A percentile compares a stretch with the other conserved stretches of the same genome.
Evolutionary conservation across 139 green algal species (phyloP).

Genomic region (Gonium pectorale): DNA sequence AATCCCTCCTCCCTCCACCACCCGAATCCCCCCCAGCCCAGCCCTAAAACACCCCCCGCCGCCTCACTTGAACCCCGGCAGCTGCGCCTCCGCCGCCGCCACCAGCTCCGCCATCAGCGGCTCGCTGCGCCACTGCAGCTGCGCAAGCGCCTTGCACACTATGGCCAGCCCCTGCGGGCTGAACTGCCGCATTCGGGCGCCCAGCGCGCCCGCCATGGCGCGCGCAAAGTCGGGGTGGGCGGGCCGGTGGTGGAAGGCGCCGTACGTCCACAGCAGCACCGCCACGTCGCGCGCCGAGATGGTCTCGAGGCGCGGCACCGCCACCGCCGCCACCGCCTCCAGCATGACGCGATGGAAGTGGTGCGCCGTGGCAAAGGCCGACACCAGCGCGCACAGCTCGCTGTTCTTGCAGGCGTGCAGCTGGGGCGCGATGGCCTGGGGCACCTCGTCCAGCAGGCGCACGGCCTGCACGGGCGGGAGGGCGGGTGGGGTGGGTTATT

Average conservation of each 20-base stretch:
- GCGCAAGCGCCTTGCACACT: slow-evolving; percentile 42
- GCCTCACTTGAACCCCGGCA: slow-evolving; percentile 37
- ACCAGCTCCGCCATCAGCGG: slow-evolving; percentile 26
- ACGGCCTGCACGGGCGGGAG: slow-evolving; percentile 1
- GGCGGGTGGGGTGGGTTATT: not conserved
- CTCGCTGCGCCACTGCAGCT: slow-evolving; percentile 42
- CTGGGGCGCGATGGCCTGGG: not conserved
- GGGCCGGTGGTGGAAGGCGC: slow-evolving; percentile 49
- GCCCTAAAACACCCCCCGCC: no score
- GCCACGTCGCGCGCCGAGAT: slow-evolving; percentile 33
- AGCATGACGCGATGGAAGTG: slow-evolving; percentile 50
- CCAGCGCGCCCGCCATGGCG: not conserved
- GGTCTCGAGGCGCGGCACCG: not conserved
- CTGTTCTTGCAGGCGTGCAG: slow-evolving; percentile 27
- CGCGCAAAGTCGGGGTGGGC: not conserved
- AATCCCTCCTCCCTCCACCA: no score
- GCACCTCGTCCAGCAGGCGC: slow-evolving; percentile 52
- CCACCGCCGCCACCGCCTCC: not conserved
- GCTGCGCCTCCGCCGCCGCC: slow-evolving; percentile 7
- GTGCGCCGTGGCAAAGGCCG: slow-evolving; percentile 35
- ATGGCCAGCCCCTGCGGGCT: slow-evolving; percentile 38
- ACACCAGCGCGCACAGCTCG: slow-evolving; percentile 46
- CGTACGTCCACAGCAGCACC: slow-evolving; percentile 51
- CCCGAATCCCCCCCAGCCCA: no score
- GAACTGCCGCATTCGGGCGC: slow-evolving; percentile 2